Percentiles rank a stretch among this genome's conserved stretches.
phyloP scores from a whole-genome alignment of 768 basidiomycete species.

The Chalciporus sphaerocephalus region DNA sequence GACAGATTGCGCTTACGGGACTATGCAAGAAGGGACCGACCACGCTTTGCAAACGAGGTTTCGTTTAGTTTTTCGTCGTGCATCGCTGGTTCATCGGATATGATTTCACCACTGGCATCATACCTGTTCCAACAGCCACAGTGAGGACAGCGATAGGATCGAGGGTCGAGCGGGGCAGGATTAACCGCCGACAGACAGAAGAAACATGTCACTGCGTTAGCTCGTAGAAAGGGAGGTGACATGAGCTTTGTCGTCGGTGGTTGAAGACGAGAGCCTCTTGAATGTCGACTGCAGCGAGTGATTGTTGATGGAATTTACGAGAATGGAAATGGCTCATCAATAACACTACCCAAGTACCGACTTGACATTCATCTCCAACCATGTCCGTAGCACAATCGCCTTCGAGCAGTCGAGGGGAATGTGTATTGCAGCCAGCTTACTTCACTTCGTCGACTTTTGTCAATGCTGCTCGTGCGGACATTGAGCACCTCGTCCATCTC shows the following conservation, averaged over 20 bases:
- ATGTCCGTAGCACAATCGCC: slow-evolving; percentile 51
- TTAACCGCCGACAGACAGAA: slow-evolving; percentile 56
- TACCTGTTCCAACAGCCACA: slow-evolving; percentile 76
- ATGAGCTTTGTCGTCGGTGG: slow-evolving; percentile 6
- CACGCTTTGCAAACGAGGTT: slow-evolving; percentile 66
- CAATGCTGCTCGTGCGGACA: slow-evolving; percentile 58
- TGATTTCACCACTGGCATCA: slow-evolving; percentile 66
- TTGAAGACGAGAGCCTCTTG: background rate
- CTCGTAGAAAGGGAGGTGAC: slow-evolving; percentile 43
- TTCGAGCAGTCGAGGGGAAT: slow-evolving; percentile 54
- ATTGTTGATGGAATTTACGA: slow-evolving; percentile 14
- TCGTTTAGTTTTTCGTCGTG: slow-evolving; percentile 71
- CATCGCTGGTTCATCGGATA: slow-evolving; percentile 87
- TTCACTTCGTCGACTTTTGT: slow-evolving; percentile 78
- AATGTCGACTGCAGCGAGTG: background rate
- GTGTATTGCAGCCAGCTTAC: slow-evolving; percentile 67
- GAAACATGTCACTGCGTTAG: slow-evolving; percentile 54
- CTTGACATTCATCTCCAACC: background rate
- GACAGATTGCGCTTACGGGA: background rate
- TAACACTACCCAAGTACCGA: too few species aligned
- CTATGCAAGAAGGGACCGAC: slow-evolving; percentile 34
- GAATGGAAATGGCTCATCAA: slow-evolving; percentile 18
- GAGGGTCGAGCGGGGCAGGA: slow-evolving; percentile 43
- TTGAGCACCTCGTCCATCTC: slow-evolving; percentile 46
- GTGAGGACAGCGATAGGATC: slow-evolving; percentile 59